Percentiles rank a stretch among this genome's conserved stretches.
These are phyloP conservation scores for Rubus idaeus DNA, from an alignment of 306 rosid genomes.

Conservation along the genomic window DNA sequence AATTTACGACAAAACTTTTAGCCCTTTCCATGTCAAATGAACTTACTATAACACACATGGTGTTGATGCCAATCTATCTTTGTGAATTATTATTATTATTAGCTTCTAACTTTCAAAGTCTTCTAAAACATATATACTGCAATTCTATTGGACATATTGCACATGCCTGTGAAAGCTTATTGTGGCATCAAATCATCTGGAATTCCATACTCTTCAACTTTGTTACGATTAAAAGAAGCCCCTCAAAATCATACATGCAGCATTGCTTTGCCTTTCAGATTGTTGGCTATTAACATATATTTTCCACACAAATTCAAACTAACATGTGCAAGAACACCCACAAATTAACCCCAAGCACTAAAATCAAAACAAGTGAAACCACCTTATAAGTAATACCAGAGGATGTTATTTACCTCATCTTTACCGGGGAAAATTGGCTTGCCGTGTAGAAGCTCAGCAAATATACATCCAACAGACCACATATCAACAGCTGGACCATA, in stretches of 20 bases:
- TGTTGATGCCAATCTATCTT: neutral
- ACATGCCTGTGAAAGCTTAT: neutral
- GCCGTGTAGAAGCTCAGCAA: slow-evolving; percentile 61
- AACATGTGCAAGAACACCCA: neutral
- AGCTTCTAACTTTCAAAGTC: neutral
- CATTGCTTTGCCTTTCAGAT: neutral
- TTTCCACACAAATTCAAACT: neutral
- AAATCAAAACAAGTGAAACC: neutral
- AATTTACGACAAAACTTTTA: neutral
- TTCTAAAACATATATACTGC: neutral
- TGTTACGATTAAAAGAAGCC: neutral
- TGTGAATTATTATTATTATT: neutral
- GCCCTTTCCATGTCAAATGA: neutral
- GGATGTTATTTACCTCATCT: slow-evolving; percentile 48
- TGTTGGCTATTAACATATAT: neutral
- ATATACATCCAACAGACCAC: slow-evolving; percentile 61
- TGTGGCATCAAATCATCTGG: neutral
- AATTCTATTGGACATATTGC: neutral
- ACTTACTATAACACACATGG: neutral
- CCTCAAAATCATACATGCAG: neutral
- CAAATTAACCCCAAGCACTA: neutral
- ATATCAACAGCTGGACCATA: slow-evolving; percentile 60
- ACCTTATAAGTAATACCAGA: neutral
- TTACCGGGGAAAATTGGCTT: slow-evolving; percentile 57
- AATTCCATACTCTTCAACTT: neutral